Conservation (phyloP, 306 rosid species). For the Dalbergia oliveri region DNA sequence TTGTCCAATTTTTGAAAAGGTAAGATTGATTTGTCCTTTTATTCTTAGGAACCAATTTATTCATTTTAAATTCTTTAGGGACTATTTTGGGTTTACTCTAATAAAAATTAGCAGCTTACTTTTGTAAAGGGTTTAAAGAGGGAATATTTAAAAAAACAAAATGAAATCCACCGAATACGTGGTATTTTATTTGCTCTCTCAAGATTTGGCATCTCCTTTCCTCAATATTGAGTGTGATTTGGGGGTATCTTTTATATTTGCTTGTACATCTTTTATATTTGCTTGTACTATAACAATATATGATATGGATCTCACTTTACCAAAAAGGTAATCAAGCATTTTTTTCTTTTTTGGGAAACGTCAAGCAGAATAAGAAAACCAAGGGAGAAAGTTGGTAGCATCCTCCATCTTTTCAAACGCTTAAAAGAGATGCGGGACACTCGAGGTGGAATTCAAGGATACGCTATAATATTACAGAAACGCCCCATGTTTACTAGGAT, state of each 20-base stretch:
- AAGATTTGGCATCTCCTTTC: constrained; percentile 71
- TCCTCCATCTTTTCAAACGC: constrained; percentile 57
- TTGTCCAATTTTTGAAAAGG: no score
- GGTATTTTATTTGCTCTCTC: constrained; percentile 42
- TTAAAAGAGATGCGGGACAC: constrained; percentile 34
- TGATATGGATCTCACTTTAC: constrained; percentile 68
- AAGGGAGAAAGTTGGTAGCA: constrained; percentile 39
- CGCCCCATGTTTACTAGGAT: constrained; percentile 26
- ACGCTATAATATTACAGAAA: constrained; percentile 51
- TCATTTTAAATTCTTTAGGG: no score
- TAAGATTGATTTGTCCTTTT: no score
- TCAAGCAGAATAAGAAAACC: constrained; percentile 27
- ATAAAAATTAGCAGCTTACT: constrained; percentile 42
- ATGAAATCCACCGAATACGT: constrained; percentile 43
- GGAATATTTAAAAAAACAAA: no score
- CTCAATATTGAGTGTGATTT: constrained; percentile 55
- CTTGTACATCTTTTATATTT: no score
- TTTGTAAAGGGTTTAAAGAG: constrained; percentile 37
- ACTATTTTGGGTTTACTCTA: no score
- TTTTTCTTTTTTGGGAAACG: constrained; percentile 33
- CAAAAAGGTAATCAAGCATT: constrained; percentile 59
- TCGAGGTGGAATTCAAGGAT: constrained; percentile 53
- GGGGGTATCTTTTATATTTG: constrained; percentile 65
- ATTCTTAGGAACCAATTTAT: no score
- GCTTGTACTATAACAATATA: constrained; percentile 54